A percentile compares a stretch with the other conserved stretches of the same genome.
Evolutionary conservation across 495 filamentous ascomycete species (phyloP).

Genomic region (Saxophila tyrrhenica): DNA sequence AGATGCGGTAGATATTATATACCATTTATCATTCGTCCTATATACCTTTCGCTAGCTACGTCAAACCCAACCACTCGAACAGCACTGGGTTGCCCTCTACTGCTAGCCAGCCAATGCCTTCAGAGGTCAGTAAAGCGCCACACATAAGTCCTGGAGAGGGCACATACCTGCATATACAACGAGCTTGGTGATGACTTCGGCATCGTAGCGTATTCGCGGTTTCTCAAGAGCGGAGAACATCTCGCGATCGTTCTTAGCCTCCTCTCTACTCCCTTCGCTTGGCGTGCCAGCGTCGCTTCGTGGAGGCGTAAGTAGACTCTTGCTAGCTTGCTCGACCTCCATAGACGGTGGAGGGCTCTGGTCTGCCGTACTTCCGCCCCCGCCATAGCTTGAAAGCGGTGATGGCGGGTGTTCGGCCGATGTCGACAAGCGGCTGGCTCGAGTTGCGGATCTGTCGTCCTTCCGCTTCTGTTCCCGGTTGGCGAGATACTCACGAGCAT

Average conservation of each 20-base stretch:
- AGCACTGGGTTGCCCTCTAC: constrained; percentile 55
- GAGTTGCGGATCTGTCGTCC: constrained; percentile 47
- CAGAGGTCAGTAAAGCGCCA: not conserved
- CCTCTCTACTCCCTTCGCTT: constrained; percentile 38
- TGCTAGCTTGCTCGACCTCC: not conserved
- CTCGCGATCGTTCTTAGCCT: constrained; percentile 56
- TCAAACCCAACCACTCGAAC: constrained; percentile 49
- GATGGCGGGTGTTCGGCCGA: not conserved
- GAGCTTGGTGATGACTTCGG: constrained; percentile 92
- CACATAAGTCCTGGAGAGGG: not conserved
- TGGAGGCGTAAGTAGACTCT: constrained; percentile 30
- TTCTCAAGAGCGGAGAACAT: constrained; percentile 76
- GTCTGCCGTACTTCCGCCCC: too few species aligned
- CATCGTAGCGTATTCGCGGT: constrained; percentile 88
- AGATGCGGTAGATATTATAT: too few species aligned
- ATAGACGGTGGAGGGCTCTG: too few species aligned
- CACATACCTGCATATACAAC: constrained; percentile 83
- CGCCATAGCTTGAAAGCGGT: too few species aligned
- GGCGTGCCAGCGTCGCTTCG: constrained; percentile 20
- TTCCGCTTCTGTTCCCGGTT: constrained; percentile 72
- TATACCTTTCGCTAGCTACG: not conserved
- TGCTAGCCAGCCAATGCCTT: constrained; percentile 67
- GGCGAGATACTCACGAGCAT: constrained; percentile 92
- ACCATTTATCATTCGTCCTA: not conserved
- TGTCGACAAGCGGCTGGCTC: not conserved